phyloP scores from a whole-genome alignment of 2,329 filamentous ascomycete genomes.

The Trichophyton verrucosum region DNA sequence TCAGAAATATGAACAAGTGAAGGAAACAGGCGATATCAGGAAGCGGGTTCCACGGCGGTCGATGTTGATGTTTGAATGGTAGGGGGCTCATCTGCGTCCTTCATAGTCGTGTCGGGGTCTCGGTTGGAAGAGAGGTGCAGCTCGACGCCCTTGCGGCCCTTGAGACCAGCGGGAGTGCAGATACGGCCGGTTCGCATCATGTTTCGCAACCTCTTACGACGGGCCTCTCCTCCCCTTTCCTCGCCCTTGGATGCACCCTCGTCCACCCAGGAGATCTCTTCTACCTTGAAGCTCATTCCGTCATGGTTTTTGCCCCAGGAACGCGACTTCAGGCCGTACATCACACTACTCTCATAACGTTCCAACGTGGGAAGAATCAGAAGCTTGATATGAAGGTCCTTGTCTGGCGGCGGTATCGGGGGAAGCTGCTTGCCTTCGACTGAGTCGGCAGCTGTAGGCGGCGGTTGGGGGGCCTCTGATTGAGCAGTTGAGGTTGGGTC shows the following conservation, averaged over 20 bases:
- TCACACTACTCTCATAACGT: slow-evolving; percentile 60
- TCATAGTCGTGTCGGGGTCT: not conserved
- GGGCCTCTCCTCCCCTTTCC: slow-evolving; percentile 35
- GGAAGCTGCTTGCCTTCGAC: slow-evolving; percentile 17
- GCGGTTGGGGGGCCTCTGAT: not conserved
- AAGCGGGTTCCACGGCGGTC: not conserved
- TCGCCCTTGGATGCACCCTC: slow-evolving; percentile 44
- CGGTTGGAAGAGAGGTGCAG: slow-evolving; percentile 1
- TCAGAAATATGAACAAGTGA: not conserved
- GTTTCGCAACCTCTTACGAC: slow-evolving; percentile 38
- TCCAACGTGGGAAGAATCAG: slow-evolving; percentile 69
- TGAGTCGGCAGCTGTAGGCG: slow-evolving; percentile 13
- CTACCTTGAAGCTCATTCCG: slow-evolving; percentile 78
- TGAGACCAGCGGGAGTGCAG: slow-evolving; percentile 25
- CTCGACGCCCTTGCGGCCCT: slow-evolving; percentile 9
- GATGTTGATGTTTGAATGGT: not conserved
- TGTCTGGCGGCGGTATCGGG: slow-evolving; percentile 46
- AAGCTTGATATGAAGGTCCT: slow-evolving; percentile 77
- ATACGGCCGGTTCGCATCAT: slow-evolving; percentile 33
- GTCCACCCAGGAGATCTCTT: slow-evolving; percentile 71
- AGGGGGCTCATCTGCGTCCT: not conserved
- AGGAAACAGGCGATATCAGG: not conserved
- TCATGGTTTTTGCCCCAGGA: slow-evolving; percentile 69
- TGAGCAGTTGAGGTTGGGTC: not conserved
- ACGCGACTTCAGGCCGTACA: slow-evolving; percentile 71